Evolutionary conservation across 257 asterid genomes (phyloP).

Genomic region (Solanum rostratum): DNA sequence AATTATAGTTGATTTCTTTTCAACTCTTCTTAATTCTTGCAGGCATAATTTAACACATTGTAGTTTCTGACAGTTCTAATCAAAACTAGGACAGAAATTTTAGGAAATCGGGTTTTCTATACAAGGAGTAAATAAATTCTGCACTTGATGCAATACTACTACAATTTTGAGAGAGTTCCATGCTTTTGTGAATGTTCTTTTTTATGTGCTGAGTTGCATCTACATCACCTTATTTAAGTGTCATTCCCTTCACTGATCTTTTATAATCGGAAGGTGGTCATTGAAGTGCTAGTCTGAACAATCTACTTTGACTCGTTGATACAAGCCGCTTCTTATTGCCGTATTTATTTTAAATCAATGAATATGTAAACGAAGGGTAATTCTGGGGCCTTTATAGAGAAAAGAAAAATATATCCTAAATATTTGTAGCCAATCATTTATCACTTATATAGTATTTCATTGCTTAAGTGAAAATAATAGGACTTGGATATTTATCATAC

Average conservation of each 20-base stretch:
- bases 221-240: not conserved
- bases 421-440: not conserved
- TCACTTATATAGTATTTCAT: not conserved
- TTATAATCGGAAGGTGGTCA: not conserved
- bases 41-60: not conserved
- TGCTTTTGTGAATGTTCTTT: not conserved
- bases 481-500: not conserved
- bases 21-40: not conserved
- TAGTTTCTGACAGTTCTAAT: not conserved
- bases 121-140: not conserved
- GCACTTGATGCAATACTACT: not conserved
- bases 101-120: not conserved
- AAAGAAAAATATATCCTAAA: not conserved
- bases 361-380: not conserved
- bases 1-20: not conserved
- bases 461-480: not conserved
- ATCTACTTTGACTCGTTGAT: not conserved
- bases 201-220: not conserved
- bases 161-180: not conserved
- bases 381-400: not conserved
- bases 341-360: not conserved
- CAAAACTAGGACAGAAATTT: not conserved
- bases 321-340: not conserved
- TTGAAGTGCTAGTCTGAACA: not conserved
- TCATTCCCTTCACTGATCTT: not conserved